These are phyloP conservation scores for Mitragyna speciosa DNA, from an alignment of 257 asterid genomes.

Conservation along the genomic window DNA sequence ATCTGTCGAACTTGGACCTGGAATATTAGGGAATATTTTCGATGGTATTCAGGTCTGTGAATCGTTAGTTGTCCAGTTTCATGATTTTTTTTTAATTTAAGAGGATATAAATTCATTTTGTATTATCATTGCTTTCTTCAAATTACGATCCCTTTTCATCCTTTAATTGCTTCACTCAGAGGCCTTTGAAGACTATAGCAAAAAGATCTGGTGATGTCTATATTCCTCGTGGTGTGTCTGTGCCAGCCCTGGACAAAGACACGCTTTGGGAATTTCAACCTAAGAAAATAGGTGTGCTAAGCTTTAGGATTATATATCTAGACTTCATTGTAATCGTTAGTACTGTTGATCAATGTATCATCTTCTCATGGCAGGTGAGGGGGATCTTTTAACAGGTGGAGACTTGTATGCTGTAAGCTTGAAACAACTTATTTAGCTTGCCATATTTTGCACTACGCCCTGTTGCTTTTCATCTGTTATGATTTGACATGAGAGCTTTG, in stretches of 20 bases:
- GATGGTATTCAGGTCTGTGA: conserved; percentile 90
- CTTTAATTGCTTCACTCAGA: conserved; percentile 47
- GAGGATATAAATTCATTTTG: not conserved
- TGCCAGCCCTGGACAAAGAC: conserved; percentile 97
- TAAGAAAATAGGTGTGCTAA: conserved; percentile 67
- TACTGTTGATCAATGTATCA: conserved; percentile 8
- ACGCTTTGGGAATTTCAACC: conserved; percentile 95
- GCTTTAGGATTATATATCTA: conserved; percentile 3
- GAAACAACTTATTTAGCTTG: conserved; percentile 16
- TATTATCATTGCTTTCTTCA: not conserved
- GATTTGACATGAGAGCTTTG: not conserved
- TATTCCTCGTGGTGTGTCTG: conserved; percentile 99
- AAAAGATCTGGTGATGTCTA: conserved; percentile 94
- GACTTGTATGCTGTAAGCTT: conserved; percentile 91
- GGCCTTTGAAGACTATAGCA: conserved; percentile 97
- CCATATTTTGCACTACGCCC: not conserved
- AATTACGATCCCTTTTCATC: not conserved
- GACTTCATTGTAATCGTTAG: not conserved
- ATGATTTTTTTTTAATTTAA: not conserved
- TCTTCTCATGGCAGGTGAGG: conserved; percentile 67
- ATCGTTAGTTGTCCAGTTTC: not conserved
- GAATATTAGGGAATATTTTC: conserved; percentile 90
- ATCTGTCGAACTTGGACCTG: conserved; percentile 97
- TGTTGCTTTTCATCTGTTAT: not conserved
- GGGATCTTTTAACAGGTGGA: conserved; percentile 92